Evolutionary conservation across 2,329 filamentous ascomycete genomes (phyloP).

Genomic region (Pezicula rhizophila): DNA sequence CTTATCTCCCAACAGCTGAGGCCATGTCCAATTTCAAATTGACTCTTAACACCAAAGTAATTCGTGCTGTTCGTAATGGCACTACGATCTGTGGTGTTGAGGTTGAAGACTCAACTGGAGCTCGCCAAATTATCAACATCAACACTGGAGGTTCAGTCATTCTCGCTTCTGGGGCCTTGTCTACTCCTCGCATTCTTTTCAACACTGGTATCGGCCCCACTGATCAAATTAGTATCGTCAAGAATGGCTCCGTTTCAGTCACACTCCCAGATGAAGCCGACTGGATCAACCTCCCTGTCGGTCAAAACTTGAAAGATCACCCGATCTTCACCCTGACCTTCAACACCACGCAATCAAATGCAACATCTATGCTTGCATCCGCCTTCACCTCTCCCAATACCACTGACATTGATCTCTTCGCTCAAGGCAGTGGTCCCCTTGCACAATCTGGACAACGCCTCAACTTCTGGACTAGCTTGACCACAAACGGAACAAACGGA

Average conservation of each 20-base stretch:
- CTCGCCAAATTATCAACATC: constrained; percentile 25
- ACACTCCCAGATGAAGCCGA: constrained; percentile 41
- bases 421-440: constrained; percentile 33
- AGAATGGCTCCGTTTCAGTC: constrained; percentile 14
- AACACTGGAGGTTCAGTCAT: constrained; percentile 20
- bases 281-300: constrained; percentile 55
- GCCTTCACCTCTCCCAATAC: constrained; percentile 40
- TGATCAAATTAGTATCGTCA: constrained; percentile 31
- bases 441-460: constrained; percentile 36
- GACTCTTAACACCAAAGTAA: constrained; percentile 57
- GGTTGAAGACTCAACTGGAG: constrained; percentile 30
- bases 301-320: constrained; percentile 50
- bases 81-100: constrained; percentile 60
- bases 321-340: constrained; percentile 37
- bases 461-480: constrained; percentile 41
- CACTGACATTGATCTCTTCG: constrained; percentile 32
- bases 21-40: constrained; percentile 58
- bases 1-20: constrained; percentile 59
- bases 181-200: constrained; percentile 22
- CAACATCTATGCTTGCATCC: constrained; percentile 25
- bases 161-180: constrained; percentile 17
- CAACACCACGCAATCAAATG: constrained; percentile 11
- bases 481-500: constrained; percentile 31
- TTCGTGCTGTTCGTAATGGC: constrained; percentile 56
- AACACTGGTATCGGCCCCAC: constrained; percentile 23